These are phyloP conservation scores for Vanrija humicola DNA, from an alignment of 1,284 basidiomycete species.

Conservation along the genomic window DNA sequence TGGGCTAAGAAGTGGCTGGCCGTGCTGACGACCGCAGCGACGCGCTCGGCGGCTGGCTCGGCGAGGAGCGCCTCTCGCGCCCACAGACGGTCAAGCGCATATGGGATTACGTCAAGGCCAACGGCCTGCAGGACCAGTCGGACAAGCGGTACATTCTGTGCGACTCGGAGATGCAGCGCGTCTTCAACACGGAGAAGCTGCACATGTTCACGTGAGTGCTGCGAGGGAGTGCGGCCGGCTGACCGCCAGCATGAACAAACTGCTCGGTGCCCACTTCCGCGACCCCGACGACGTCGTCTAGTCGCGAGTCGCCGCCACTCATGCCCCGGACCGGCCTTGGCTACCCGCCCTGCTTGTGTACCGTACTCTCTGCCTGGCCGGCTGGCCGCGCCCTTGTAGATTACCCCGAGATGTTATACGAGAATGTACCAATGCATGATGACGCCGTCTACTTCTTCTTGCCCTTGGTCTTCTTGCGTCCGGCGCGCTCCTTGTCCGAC, in stretches of 20 bases:
- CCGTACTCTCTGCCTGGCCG: too few relatives aligned
- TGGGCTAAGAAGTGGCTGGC: slow-evolving; percentile 16
- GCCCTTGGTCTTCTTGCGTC: slow-evolving; percentile 20
- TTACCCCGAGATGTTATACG: too few relatives aligned
- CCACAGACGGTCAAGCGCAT: slow-evolving; percentile 54
- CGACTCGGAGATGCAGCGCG: slow-evolving; percentile 48
- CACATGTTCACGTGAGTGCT: slow-evolving; percentile 50
- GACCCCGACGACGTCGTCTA: slow-evolving; percentile 38
- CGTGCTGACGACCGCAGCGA: slow-evolving; percentile 25
- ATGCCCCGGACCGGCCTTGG: background rate
- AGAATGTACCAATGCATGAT: background rate
- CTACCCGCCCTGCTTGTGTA: too few relatives aligned
- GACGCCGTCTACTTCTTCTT: slow-evolving; percentile 31
- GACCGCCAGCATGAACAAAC: slow-evolving; percentile 47
- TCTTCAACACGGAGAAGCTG: slow-evolving; percentile 52
- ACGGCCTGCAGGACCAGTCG: slow-evolving; percentile 52
- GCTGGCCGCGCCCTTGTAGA: too few relatives aligned
- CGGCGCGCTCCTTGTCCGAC: slow-evolving; percentile 25
- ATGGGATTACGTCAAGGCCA: slow-evolving; percentile 55
- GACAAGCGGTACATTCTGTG: slow-evolving; percentile 54
- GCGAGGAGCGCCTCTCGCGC: slow-evolving; percentile 44
- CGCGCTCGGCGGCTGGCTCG: slow-evolving; percentile 33
- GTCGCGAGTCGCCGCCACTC: background rate
- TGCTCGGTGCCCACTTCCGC: slow-evolving; percentile 36
- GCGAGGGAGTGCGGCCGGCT: background rate